Base-by-base conservation (phyloP, 2,329 filamentous ascomycete species). In the Monosporascus sp. region DNA sequence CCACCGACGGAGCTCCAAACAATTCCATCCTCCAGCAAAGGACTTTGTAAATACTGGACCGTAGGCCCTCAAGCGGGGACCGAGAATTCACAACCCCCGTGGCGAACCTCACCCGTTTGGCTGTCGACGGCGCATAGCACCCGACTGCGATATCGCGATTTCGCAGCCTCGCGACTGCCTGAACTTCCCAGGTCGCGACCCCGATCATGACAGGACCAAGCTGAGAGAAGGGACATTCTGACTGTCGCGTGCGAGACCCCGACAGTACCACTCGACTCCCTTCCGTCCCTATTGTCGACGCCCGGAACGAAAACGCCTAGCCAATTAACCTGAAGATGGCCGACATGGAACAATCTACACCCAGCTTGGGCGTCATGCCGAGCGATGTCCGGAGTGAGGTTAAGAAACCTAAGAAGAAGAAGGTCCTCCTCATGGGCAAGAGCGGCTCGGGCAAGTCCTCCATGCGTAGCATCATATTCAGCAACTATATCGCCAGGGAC, bases 391-490 rank as follows among this genome's bases (percentile, higher is more conserved):
- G 73, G 56, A 75, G 65, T 60, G 79, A 82, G 67, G 73, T 83
- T 59, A 83, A 82, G 72, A 87, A 86, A 62, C 81, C 82, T 64
- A 89, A 90, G 78, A 92, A 92, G 80, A 90, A 89, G 76, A 92
- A 92, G 80, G 88, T 92, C 50, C 77, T 92, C 49, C 77, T 92
- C 57, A 92, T 92, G 94, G 94, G 94, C 63, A 97, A 97, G 77
- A 96, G 90, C 58, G 94, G 94, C 51, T 96, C 93, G 0, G 94
- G 94, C 52, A 99, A 99, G 74, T 97, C 92, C 43, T 97, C 91
- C 53, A 99, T 99, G 94, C 84, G 94, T 59, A 94, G 89, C 67
- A 97, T 99, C 67, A 97, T 99, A 70, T 99, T 99, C 74, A 96
- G 90, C 77, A 97, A 97, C 73, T 97, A 97, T 70, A 92, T 97